Percentiles rank a stretch among this genome's conserved stretches.
Evolutionary conservation across 2,329 filamentous ascomycete genomes (phyloP).

Genomic region (Pseudovirgaria hyperparasitica): DNA sequence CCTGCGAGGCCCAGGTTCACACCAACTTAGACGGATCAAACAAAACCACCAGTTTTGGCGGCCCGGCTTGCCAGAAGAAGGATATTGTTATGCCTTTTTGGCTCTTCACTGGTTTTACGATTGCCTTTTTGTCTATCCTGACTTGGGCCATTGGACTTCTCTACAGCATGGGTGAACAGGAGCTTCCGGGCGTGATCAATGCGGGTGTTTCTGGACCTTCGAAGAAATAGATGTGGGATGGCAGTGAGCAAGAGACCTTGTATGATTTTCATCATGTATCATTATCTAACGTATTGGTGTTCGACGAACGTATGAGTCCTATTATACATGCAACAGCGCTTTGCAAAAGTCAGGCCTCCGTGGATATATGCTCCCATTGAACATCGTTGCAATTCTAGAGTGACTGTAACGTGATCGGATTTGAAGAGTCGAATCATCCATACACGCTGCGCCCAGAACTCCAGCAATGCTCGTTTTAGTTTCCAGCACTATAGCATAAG

Average conservation of each 20-base stretch:
- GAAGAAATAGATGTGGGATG: slow-evolving; percentile 23
- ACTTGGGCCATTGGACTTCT: slow-evolving; percentile 64
- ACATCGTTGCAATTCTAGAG: too few species aligned
- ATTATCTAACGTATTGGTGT: slow-evolving; percentile 9
- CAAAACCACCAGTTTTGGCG: slow-evolving; percentile 67
- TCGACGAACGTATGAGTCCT: slow-evolving; percentile 2
- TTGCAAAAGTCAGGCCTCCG: too few species aligned
- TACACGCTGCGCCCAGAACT: too few species aligned
- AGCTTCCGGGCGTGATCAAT: slow-evolving; percentile 88
- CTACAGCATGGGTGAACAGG: slow-evolving; percentile 72
- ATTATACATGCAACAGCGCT: too few species aligned
- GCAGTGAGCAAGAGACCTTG: neutral
- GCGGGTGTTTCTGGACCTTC: slow-evolving; percentile 68
- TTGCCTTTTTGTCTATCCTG: slow-evolving; percentile 56
- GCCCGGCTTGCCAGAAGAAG: slow-evolving; percentile 77
- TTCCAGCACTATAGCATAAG: too few species aligned
- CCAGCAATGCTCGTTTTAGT: too few species aligned
- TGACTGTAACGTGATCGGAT: too few species aligned
- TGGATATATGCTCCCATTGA: too few species aligned
- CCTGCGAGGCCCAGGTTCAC: slow-evolving; percentile 50
- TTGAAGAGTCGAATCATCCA: too few species aligned
- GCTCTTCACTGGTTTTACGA: slow-evolving; percentile 63
- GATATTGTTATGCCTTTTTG: slow-evolving; percentile 85
- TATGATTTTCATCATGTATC: slow-evolving; percentile 9
- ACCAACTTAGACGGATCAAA: slow-evolving; percentile 35